These are phyloP conservation scores for Phyllosticta citriasiana DNA, from an alignment of 2,329 filamentous ascomycete genomes.

Conservation along the genomic window DNA sequence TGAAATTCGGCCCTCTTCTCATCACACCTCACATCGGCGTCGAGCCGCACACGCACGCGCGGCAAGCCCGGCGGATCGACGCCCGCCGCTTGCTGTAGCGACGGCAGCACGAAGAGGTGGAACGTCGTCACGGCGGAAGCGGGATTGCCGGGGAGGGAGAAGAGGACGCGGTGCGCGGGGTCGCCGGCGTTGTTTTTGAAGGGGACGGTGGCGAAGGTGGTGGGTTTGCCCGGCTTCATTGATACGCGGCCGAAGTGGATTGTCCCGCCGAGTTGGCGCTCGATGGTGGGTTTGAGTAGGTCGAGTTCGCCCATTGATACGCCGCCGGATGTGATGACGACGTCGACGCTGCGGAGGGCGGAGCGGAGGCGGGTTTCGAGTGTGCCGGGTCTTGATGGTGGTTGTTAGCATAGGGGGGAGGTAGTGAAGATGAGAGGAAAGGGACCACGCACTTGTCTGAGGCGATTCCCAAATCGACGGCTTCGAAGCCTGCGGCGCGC, in stretches of 20 bases:
- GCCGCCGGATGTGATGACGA: conserved; percentile 85
- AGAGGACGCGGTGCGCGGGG: conserved; percentile 60
- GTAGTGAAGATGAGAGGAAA: background rate
- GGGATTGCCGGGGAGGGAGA: conserved; percentile 88
- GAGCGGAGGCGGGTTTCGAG: conserved; percentile 70
- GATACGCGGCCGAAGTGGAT: conserved; percentile 94
- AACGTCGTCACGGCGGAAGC: conserved; percentile 88
- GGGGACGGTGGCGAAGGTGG: conserved; percentile 86
- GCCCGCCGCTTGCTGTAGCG: conserved; percentile 67
- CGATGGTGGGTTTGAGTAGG: conserved; percentile 90
- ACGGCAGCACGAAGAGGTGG: conserved; percentile 85
- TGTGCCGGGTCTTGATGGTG: conserved; percentile 44
- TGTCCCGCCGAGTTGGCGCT: conserved; percentile 76
- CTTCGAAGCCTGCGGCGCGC: conserved; percentile 62
- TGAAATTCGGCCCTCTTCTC: conserved; percentile 78
- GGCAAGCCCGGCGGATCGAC: conserved; percentile 59
- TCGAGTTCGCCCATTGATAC: conserved; percentile 98
- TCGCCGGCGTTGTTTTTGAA: conserved; percentile 44
- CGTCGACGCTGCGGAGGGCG: conserved; percentile 63
- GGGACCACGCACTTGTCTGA: conserved; percentile 47
- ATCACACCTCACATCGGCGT: conserved; percentile 66
- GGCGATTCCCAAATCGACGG: conserved; percentile 78
- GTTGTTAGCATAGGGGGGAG: conserved; percentile 1
- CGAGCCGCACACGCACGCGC: conserved; percentile 58
- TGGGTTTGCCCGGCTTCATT: conserved; percentile 98